Conservation (phyloP, 208 protist species). For the Vickermania spadyakhi region DNA sequence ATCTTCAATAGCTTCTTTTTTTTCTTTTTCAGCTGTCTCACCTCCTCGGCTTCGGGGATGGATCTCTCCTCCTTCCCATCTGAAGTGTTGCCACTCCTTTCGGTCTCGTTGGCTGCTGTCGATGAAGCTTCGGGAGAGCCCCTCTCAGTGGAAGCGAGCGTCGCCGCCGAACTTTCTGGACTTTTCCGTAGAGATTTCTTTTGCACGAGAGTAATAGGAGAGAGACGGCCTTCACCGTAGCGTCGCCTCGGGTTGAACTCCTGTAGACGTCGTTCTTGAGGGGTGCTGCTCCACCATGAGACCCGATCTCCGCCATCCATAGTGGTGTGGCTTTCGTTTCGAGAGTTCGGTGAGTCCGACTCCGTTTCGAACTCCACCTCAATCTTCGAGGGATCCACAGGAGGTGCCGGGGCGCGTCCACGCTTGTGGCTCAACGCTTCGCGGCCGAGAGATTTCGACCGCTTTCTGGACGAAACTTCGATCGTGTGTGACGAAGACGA, state of each 20-base stretch:
- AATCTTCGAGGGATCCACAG: not conserved
- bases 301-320: conserved; percentile 20
- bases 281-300: conserved; percentile 63
- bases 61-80: conserved; percentile 12
- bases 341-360: too few relatives aligned
- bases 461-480: too few relatives aligned
- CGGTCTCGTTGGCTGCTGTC: too few relatives aligned
- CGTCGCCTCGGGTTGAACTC: conserved; percentile 57
- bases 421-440: not conserved
- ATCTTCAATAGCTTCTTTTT: not conserved
- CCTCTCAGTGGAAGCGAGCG: too few relatives aligned
- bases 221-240: conserved; percentile 41
- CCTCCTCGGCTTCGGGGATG: not conserved
- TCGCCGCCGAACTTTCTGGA: conserved; percentile 2
- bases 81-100: too few relatives aligned
- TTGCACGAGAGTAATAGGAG: conserved; percentile 1
- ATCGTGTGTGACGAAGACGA: too few relatives aligned
- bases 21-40: not conserved
- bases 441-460: too few relatives aligned
- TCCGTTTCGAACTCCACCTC: not conserved
- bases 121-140: too few relatives aligned
- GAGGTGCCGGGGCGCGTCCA: not conserved
- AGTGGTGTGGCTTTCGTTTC: too few relatives aligned
- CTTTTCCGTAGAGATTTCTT: not conserved
- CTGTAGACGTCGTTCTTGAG: conserved; percentile 46